Evolutionary conservation across 2,329 filamentous ascomycete genomes (phyloP).

Genomic region (Fusarium brachygibbosum): DNA sequence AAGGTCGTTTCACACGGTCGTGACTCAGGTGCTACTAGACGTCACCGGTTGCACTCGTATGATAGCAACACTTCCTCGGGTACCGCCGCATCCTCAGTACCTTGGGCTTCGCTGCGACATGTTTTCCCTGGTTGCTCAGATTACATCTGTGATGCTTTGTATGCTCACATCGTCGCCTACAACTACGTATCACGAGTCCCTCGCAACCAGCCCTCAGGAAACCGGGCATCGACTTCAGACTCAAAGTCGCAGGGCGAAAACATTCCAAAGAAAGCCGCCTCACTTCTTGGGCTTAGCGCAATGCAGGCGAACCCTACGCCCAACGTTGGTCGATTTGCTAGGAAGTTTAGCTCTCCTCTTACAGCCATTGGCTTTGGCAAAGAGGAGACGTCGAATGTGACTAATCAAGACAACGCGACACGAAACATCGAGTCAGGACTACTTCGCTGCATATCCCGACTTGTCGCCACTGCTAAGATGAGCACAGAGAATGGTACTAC

Average conservation of each 20-base stretch:
- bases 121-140: constrained; percentile 67
- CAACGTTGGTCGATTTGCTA: constrained; percentile 44
- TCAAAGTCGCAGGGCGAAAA: constrained; percentile 50
- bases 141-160: constrained; percentile 70
- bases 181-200: constrained; percentile 65
- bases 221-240: constrained; percentile 28
- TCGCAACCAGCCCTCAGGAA: constrained; percentile 39
- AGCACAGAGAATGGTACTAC: constrained; percentile 51
- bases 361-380: constrained; percentile 46
- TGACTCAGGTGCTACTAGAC: constrained; percentile 31
- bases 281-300: constrained; percentile 62
- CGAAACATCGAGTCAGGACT: constrained; percentile 64
- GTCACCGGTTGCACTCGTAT: constrained; percentile 35
- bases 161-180: constrained; percentile 70
- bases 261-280: constrained; percentile 67
- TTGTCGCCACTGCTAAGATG: constrained; percentile 64
- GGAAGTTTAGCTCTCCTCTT: constrained; percentile 48
- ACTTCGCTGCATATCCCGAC: constrained; percentile 63
- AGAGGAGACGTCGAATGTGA: constrained; percentile 46
- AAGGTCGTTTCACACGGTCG: constrained; percentile 53
- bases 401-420: constrained; percentile 54
- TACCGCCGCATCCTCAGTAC: constrained; percentile 46
- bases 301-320: constrained; percentile 37
- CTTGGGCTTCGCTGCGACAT: constrained; percentile 63
- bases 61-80: constrained; percentile 26